phyloP scores from a whole-genome alignment of 257 asterid genomes.

The Solanum phureja region DNA sequence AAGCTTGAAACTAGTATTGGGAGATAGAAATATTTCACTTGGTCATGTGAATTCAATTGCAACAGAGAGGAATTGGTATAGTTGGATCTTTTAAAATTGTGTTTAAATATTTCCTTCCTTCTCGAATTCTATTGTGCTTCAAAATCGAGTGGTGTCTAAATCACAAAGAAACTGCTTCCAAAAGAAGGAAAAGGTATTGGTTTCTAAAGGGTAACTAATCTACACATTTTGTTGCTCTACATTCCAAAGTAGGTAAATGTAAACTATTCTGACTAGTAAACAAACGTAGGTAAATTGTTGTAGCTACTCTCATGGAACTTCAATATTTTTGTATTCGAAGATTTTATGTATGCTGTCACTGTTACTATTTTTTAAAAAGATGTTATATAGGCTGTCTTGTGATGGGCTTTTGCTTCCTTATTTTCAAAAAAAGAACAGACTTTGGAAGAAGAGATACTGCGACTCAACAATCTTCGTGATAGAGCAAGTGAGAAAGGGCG shows the following conservation, averaged over 20 bases:
- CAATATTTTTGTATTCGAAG: not conserved
- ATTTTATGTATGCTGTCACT: not conserved
- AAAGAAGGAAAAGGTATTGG: not conserved
- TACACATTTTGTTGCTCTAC: not conserved
- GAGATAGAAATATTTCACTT: not conserved
- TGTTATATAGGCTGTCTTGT: not conserved
- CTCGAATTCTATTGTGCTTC: not conserved
- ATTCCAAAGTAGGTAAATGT: not conserved
- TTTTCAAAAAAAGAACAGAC: not conserved
- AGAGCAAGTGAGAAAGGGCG: slow-evolving; percentile 33
- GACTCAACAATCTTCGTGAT: slow-evolving; percentile 30
- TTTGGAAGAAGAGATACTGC: slow-evolving; percentile 15
- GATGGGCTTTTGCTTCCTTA: not conserved
- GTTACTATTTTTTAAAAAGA: not conserved
- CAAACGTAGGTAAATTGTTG: not conserved
- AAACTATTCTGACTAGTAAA: not conserved
- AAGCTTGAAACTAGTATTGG: not conserved
- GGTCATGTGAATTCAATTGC: not conserved
- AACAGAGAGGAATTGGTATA: not conserved
- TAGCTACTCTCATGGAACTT: not conserved
- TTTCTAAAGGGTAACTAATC: not conserved
- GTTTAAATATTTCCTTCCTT: not conserved
- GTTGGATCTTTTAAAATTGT: not conserved
- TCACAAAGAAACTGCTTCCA: not conserved
- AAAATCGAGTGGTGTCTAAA: not conserved